Base-by-base conservation (phyloP, 2,329 filamentous ascomycete species). In the Colletotrichum gigasporum region DNA sequence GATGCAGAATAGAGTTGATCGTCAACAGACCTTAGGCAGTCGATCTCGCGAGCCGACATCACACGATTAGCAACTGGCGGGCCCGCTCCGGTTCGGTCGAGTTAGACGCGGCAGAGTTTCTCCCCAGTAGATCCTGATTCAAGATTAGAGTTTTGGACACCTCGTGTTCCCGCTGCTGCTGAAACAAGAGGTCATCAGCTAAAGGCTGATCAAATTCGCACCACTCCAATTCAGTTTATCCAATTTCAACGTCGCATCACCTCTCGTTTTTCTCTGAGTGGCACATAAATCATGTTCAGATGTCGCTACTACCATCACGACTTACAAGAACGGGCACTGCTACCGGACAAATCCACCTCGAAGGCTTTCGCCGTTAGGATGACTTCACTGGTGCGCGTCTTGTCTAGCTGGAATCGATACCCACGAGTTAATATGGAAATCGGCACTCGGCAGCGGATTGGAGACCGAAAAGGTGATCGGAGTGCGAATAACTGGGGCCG, bases 381-480 rank as follows among this genome's bases (percentile, higher is more conserved):
- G 12, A 10, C 20, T 37, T 37, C 4, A 37, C 18, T 5, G 18
- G 12, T 22, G 6, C 20, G 37, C n/a, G 47, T 26, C 18, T 18
- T 34, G 35, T 48, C 35, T 42, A 62, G 14, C 20, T 57, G 52
- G 44, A 47, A 52, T 50, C 30, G 7, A 3, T 32, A 39, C 5
- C 37, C 37, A 20, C 12, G 32, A 12, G 39, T n/a, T 45, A 63
- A 59, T 58, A 63, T 63, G 60, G 60, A 63, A 51, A 18, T 51
- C 60, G 60, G 60, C 53, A 59, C 53, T 22, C 10, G 16, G 9
- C 4, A 11, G 54, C 18, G 24, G 11, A 24, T 8, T n/a, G 30
- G n/a, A 48, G 16, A n/a, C 26, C 11, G 30, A 35, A 34, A 39
- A 37, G 20, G 22, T n/a, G 12, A 48, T 30, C 44, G 44, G 16